Base-by-base conservation (phyloP, 805 yeast species). In the Teunomyces kruisii region DNA sequence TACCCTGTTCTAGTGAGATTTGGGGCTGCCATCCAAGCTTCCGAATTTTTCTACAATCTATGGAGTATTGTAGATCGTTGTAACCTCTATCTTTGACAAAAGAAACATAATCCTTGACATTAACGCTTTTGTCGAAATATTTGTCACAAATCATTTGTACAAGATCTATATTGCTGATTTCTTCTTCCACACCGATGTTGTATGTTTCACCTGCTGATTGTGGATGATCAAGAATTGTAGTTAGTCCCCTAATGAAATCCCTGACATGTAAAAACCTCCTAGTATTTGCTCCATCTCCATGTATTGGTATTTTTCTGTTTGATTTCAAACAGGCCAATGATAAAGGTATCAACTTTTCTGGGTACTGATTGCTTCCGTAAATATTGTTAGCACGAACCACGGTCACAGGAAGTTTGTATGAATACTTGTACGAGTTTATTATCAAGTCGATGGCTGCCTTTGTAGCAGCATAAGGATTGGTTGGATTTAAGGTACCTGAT, bases 391-490 rank as follows among this genome's bases (percentile, higher is more conserved):
- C 68, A 31, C 84, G 62, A 3, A 78, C 52, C 1, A 71, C 68
- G 6, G 67, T 56, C 3, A 68, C 57, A 0, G 78, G 79, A n/a
- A 77, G 33, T 2, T 62, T 58, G 51, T 58, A 79, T 26, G 78
- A 70, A 44, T 62, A 64, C 31, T 55, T 50, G 48, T 79, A 80
- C 0, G 83, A 71, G 22, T 64, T 53, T 2, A 75, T 67, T 3
- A 79, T 66, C 57, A 79, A 53, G 43, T 79, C 84, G 4, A 75
- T 64, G 4, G 81, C 67, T 0, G 83, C 84, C 52, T 80, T 79
- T 9, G 81, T 64, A 0, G 83, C 83, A 4, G 83, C 66, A 47
- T 79, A 79, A 3, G 84, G 84, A 48, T 77, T 79, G 0, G 84
- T 73, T 1, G 84, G 84, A 9, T 60, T 55, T n/a, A 80, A 53